These are phyloP conservation scores for Yamadazyma dushanensis DNA, from an alignment of 1,139 yeast species.

Conservation along the genomic window DNA sequence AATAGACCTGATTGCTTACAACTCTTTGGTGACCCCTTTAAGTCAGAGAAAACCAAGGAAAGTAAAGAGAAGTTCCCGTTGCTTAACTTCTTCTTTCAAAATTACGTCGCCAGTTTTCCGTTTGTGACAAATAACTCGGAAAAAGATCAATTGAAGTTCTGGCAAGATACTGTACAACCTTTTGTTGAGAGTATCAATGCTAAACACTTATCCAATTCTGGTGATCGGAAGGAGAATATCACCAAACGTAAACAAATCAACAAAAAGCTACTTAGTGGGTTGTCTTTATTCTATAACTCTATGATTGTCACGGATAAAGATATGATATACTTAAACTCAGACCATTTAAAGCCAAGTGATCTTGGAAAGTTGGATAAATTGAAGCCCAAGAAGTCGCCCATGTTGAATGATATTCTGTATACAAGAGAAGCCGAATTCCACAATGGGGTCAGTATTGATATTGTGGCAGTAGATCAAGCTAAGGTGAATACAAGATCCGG, in stretches of 20 bases:
- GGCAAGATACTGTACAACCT: slow-evolving; percentile 78
- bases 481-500: neutral
- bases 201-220: slow-evolving; percentile 63
- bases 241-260: slow-evolving; percentile 73
- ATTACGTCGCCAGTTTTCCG: slow-evolving; percentile 71
- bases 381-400: slow-evolving; percentile 19
- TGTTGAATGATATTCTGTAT: slow-evolving; percentile 30
- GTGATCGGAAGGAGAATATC: slow-evolving; percentile 68
- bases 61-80: slow-evolving; percentile 51
- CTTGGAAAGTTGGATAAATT: slow-evolving; percentile 51
- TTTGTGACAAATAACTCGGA: slow-evolving; percentile 53
- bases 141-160: slow-evolving; percentile 57
- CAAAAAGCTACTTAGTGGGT: slow-evolving; percentile 56
- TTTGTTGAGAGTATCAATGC: slow-evolving; percentile 76
- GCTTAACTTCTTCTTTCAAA: slow-evolving; percentile 60
- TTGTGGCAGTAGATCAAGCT: slow-evolving; percentile 56
- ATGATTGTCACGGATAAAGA: slow-evolving; percentile 68
- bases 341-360: slow-evolving; percentile 51
- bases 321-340: slow-evolving; percentile 48
- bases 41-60: neutral
- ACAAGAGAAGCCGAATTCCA: slow-evolving; percentile 41
- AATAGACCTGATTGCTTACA: slow-evolving; percentile 61
- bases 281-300: slow-evolving; percentile 71
- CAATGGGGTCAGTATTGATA: slow-evolving; percentile 62
- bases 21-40: slow-evolving; percentile 74